phyloP scores from a whole-genome alignment of 2,329 filamentous ascomycete species.

The Aspergillus cejpii region DNA sequence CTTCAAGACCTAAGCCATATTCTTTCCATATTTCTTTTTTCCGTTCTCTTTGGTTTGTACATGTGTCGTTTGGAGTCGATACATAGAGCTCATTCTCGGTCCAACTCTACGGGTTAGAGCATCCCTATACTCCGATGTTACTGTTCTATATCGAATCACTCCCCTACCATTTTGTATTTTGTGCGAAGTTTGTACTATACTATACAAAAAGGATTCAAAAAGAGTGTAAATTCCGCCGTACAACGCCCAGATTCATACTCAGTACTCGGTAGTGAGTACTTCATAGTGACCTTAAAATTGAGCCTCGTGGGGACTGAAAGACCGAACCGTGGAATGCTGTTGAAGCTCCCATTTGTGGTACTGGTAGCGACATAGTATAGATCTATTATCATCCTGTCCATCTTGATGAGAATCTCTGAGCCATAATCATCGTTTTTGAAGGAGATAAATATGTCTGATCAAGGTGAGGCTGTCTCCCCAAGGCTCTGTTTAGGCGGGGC shows the following conservation, averaged over 20 bases:
- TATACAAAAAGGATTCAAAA: background rate
- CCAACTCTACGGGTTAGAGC: background rate
- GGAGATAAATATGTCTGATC: too few relatives aligned
- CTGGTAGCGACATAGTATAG: too few relatives aligned
- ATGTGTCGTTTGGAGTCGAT: background rate
- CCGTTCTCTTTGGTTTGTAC: background rate
- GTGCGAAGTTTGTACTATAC: background rate
- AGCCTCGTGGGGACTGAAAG: background rate
- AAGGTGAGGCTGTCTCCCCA: too few relatives aligned
- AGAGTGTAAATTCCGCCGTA: background rate
- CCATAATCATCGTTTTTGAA: background rate
- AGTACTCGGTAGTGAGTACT: background rate
- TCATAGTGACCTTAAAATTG: too few relatives aligned
- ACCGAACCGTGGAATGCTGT: background rate
- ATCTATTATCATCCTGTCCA: too few relatives aligned
- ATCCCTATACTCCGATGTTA: background rate
- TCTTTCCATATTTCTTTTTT: background rate
- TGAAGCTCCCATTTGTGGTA: background rate
- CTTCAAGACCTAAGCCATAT: slow-evolving; percentile 46
- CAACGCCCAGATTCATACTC: background rate
- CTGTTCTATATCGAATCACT: background rate
- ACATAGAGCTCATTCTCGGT: background rate
- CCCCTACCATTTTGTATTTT: background rate
- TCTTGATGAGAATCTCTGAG: too few relatives aligned
- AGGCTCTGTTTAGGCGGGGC: slow-evolving; percentile 17